Conservation (phyloP, 805 yeast genomes). For the Cyberlindnera mississippiensis region DNA sequence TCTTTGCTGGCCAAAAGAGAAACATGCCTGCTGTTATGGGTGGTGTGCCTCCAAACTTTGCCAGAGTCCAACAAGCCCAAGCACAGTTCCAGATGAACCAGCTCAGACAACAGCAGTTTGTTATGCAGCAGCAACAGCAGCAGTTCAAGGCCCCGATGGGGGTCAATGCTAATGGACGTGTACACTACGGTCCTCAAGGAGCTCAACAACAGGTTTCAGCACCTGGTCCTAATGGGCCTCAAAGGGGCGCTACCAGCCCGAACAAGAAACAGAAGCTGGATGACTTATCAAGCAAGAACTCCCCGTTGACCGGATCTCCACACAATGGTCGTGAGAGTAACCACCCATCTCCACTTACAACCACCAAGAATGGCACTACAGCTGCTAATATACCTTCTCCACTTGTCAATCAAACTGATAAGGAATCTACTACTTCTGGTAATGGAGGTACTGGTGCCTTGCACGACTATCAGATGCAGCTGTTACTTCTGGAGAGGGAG, state of each 20-base stretch:
- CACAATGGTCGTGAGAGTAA: constrained; percentile 6
- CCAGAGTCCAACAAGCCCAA: constrained; percentile 33
- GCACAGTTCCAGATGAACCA: constrained; percentile 49
- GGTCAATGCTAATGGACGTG: constrained; percentile 7
- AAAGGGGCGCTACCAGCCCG: constrained; percentile 17
- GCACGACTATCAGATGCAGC: constrained; percentile 79
- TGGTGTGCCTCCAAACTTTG: constrained; percentile 23
- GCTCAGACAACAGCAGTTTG: constrained; percentile 39
- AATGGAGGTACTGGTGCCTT: constrained; percentile 41
- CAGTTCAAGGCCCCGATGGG: constrained; percentile 15
- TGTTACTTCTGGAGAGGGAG: constrained; percentile 70
- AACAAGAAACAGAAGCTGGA: constrained; percentile 23
- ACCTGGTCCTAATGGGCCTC: constrained; percentile 1
- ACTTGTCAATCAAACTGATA: constrained; percentile 14
- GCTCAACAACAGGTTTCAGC: background rate
- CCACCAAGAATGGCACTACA: constrained; percentile 9
- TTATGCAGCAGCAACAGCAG: constrained; percentile 24
- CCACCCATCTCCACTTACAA: constrained; percentile 14
- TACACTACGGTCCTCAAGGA: constrained; percentile 5
- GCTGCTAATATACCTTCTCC: constrained; percentile 28
- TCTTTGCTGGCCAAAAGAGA: constrained; percentile 22
- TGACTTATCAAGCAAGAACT: constrained; percentile 9
- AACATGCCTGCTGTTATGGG: constrained; percentile 4
- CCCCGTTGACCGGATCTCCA: constrained; percentile 13
- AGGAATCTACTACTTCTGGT: constrained; percentile 12